Evolutionary conservation across 140 eudicot genomes (phyloP).

Genomic region (Senecio squalidus): DNA sequence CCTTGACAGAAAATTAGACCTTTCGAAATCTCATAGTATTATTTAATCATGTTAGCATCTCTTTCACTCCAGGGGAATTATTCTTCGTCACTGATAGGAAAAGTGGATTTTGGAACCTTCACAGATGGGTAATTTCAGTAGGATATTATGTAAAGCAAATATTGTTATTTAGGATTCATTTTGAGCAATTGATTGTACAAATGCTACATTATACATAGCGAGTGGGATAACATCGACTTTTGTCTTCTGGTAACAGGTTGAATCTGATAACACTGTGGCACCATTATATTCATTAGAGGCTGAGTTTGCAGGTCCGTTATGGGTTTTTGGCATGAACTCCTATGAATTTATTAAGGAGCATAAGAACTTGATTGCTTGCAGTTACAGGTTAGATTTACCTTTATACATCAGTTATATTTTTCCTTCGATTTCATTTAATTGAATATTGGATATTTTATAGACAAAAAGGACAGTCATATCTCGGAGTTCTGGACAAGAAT

Average conservation of each 20-base stretch:
- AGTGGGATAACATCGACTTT: no score
- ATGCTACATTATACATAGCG: no score
- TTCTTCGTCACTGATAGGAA: constrained; percentile 81
- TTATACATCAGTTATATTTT: neutral
- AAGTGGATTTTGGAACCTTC: constrained; percentile 86
- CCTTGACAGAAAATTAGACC: neutral
- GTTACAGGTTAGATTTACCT: constrained; percentile 55
- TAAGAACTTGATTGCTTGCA: constrained; percentile 73
- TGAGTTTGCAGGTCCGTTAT: constrained; percentile 81
- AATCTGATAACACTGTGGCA: constrained; percentile 59
- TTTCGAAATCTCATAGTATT: neutral
- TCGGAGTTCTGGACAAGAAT: constrained; percentile 61
- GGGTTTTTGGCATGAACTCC: constrained; percentile 92
- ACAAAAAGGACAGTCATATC: constrained; percentile 75
- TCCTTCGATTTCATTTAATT: constrained; percentile 1
- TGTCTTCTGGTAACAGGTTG: constrained; percentile 45
- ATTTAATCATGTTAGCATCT: constrained; percentile 9
- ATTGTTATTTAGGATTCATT: no score
- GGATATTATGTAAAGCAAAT: no score
- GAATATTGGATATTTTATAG: constrained; percentile 35
- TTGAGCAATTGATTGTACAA: no score
- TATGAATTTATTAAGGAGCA: constrained; percentile 60
- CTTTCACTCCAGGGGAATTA: constrained; percentile 68
- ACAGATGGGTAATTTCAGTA: constrained; percentile 72
- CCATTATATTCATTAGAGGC: constrained; percentile 69